phyloP scores from a whole-genome alignment of 164 flowering plant species.

The Chloranthus sessilifolius region DNA sequence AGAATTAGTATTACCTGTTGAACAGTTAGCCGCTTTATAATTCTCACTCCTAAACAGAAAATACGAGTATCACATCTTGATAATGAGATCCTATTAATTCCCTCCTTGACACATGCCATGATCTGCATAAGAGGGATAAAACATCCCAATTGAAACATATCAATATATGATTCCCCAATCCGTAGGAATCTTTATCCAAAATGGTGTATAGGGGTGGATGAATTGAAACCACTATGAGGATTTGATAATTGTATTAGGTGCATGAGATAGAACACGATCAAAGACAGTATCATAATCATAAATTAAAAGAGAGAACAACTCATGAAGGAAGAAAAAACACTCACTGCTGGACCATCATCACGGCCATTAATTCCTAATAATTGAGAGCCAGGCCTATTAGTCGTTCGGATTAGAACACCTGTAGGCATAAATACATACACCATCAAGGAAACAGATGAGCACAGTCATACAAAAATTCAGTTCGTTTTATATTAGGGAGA shows the following conservation, averaged over 20 bases:
- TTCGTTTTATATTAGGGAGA: neutral
- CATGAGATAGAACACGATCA: neutral
- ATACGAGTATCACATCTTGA: slow-evolving; percentile 83
- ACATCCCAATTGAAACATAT: neutral
- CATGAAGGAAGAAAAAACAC: slow-evolving; percentile 19
- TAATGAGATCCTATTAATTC: slow-evolving; percentile 64
- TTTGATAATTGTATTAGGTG: too few species aligned
- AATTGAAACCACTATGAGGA: too few species aligned
- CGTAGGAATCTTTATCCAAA: too few species aligned
- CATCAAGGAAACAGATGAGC: too few species aligned
- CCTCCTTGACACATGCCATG: slow-evolving; percentile 68
- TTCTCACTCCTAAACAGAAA: slow-evolving; percentile 89
- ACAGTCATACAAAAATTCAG: neutral
- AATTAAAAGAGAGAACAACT: too few species aligned
- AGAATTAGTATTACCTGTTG: slow-evolving; percentile 74
- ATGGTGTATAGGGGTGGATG: too few species aligned
- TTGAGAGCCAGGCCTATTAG: slow-evolving; percentile 91
- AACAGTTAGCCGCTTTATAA: slow-evolving; percentile 70
- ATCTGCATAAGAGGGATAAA: slow-evolving; percentile 40
- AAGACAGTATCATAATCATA: neutral
- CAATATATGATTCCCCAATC: neutral
- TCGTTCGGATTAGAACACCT: slow-evolving; percentile 78
- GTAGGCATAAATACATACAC: slow-evolving; percentile 3
- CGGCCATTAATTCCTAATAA: slow-evolving; percentile 92
- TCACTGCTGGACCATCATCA: slow-evolving; percentile 95